A percentile compares a stretch with the other conserved stretches of the same genome.
Evolutionary conservation across 768 basidiomycete genomes (phyloP).

Genomic region (Tulasnella sp.): DNA sequence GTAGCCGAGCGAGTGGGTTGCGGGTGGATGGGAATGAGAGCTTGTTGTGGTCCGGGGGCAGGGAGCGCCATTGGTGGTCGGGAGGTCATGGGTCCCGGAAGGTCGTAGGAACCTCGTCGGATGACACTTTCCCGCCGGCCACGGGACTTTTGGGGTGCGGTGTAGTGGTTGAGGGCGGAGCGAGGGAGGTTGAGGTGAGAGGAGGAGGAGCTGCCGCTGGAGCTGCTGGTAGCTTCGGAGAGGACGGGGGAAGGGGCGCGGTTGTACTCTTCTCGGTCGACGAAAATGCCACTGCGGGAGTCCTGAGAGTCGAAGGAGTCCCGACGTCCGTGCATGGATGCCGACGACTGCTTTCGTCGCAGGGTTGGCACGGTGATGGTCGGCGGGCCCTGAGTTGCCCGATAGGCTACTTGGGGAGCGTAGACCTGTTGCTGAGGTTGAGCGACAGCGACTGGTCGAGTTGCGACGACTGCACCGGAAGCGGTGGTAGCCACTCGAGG

Average conservation of each 20-base stretch:
- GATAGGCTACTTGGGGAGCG: not conserved
- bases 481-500: not conserved
- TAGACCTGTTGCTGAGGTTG: not conserved
- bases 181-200: slow-evolving; percentile 6
- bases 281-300: not conserved
- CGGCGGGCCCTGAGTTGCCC: not conserved
- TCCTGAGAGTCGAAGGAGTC: not conserved
- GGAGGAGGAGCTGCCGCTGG: slow-evolving; percentile 9
- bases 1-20: slow-evolving; percentile 2
- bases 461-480: not conserved
- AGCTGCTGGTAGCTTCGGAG: slow-evolving; percentile 8
- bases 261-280: not conserved
- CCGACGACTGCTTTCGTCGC: not conserved
- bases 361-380: not conserved
- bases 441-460: not conserved
- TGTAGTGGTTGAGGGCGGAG: slow-evolving; percentile 11
- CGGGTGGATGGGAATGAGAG: not conserved
- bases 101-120: not conserved
- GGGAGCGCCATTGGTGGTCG: not conserved
- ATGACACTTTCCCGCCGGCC: not conserved
- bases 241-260: slow-evolving; percentile 3
- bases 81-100: not conserved
- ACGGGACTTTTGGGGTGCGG: not conserved
- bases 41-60: not conserved
- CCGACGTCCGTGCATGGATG: not conserved